These are phyloP conservation scores for Saussurea involucrata DNA, from an alignment of 129 eudicot genomes.

Conservation along the genomic window DNA sequence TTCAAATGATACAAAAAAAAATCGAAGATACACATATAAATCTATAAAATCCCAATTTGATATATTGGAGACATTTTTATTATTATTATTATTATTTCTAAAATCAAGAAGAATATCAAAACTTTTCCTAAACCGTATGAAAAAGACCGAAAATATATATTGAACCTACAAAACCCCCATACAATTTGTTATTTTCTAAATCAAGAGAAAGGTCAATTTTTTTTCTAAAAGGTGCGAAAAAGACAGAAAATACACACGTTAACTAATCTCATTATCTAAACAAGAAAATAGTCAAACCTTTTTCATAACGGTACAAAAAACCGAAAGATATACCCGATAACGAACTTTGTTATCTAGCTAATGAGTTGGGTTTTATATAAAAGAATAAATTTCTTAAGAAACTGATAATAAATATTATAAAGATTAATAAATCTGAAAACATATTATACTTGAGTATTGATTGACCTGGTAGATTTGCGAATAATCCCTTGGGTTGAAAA, in stretches of 20 bases:
- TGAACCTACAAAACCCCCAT: no score
- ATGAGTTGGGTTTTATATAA: background rate
- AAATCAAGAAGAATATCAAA: background rate
- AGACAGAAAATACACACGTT: background rate
- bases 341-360: no score
- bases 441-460: background rate
- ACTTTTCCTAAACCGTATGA: background rate
- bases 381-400: background rate
- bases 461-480: constrained; percentile 1
- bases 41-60: background rate
- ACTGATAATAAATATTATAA: background rate
- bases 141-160: no score
- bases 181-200: no score
- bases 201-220: background rate
- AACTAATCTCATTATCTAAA: background rate
- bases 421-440: background rate
- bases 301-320: background rate
- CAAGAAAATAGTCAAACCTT: background rate
- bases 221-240: background rate
- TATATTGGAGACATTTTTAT: background rate
- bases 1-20: background rate
- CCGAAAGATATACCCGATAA: background rate
- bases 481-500: constrained; percentile 17
- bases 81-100: no score
- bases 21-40: background rate